Percentiles rank a stretch among this genome's conserved stretches.
Evolutionary conservation across 2,329 filamentous ascomycete species (phyloP).

Genomic region (Verticillium longisporum): DNA sequence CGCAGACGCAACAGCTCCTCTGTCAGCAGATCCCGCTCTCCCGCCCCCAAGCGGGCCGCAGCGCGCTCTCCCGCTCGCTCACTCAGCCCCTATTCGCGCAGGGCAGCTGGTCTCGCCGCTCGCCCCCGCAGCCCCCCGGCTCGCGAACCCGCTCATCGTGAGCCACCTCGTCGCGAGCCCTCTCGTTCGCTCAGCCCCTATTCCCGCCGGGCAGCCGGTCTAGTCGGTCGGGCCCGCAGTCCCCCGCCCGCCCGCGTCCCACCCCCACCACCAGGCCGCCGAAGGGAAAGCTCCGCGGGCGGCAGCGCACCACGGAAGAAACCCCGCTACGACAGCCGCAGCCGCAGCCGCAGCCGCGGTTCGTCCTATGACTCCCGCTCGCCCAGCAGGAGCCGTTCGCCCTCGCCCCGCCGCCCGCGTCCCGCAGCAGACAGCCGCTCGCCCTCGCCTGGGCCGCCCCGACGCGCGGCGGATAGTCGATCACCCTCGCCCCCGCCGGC

Average conservation of each 20-base stretch:
- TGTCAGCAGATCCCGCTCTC: slow-evolving; percentile 22
- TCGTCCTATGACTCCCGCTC: slow-evolving; percentile 8
- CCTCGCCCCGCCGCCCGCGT: slow-evolving; percentile 6
- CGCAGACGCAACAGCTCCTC: slow-evolving; percentile 3
- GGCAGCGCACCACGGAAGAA: slow-evolving; percentile 20
- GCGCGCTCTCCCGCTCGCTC: slow-evolving; percentile 5
- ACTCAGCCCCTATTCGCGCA: slow-evolving; percentile 14
- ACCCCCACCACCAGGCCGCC: slow-evolving; percentile 14
- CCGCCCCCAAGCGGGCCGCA: slow-evolving; percentile 11
- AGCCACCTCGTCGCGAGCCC: background rate
- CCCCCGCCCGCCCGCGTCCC: slow-evolving; percentile 18
- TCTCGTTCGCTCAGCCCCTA: slow-evolving; percentile 13
- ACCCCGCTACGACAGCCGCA: slow-evolving; percentile 9
- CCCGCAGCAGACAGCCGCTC: slow-evolving; percentile 16
- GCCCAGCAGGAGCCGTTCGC: slow-evolving; percentile 10
- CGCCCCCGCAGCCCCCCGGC: slow-evolving; percentile 7
- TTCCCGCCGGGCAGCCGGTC: slow-evolving; percentile 14
- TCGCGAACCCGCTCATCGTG: background rate
- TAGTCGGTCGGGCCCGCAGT: slow-evolving; percentile 12
- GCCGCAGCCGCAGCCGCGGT: background rate
- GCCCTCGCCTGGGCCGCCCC: slow-evolving; percentile 5
- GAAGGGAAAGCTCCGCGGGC: slow-evolving; percentile 26
- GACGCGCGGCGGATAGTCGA: slow-evolving; percentile 7
- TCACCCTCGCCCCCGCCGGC: slow-evolving; percentile 9
- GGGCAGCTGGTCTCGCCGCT: slow-evolving; percentile 13